Evolutionary conservation across 2,329 filamentous ascomycete genomes (phyloP), one percentile per base, ranked within the genome.

Genomic region (Chaetothyriales sp.): DNA sequence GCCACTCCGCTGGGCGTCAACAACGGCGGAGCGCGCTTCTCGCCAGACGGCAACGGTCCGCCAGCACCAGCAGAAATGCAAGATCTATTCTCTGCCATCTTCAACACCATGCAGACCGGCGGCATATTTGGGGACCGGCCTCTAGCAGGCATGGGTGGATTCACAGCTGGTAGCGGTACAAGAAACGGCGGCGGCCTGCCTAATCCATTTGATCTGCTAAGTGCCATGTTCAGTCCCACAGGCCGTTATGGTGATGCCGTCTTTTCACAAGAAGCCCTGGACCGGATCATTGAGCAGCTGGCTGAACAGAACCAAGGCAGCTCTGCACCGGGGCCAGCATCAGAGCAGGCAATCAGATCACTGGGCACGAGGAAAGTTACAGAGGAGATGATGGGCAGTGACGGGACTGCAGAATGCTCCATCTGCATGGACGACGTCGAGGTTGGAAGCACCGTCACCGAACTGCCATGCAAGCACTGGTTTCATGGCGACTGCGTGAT

Each of bases 351-450:
- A 0, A 89, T 98, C 50, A 74, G 77, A 22, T 75, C 77, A 2
- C 70, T 98, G 4, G 79, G 86, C 7, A 83, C 82, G 59, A 83
- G 81, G 58, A 77, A 77, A 44, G 72, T 92, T 1, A 78, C 86
- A 48, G 70, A 76, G 51, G 75, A 81, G 43, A 82, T 93, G 76
- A 71, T 93, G 49, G 77, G 76, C 5, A 67, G 70, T 4, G 85
- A 83, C 52, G 83, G 80, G 43, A 75, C 72, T 48, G 78, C 77
- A 1, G 89, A 95, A 62, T 98, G 92, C 65, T 89, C 86, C 36
- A 95, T 98, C 52, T 98, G 92, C 67, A 94, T 96, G 72, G 88
- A 95, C 50, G 78, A 85, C 25, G 82, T 93, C 55, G 74, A 78
- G 22, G 63, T 84, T 36, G 84, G 80, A 9, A 80, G 85, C 26